Conservation (phyloP, 2,329 filamentous ascomycete genomes). For the Sporothrix protearum region DNA sequence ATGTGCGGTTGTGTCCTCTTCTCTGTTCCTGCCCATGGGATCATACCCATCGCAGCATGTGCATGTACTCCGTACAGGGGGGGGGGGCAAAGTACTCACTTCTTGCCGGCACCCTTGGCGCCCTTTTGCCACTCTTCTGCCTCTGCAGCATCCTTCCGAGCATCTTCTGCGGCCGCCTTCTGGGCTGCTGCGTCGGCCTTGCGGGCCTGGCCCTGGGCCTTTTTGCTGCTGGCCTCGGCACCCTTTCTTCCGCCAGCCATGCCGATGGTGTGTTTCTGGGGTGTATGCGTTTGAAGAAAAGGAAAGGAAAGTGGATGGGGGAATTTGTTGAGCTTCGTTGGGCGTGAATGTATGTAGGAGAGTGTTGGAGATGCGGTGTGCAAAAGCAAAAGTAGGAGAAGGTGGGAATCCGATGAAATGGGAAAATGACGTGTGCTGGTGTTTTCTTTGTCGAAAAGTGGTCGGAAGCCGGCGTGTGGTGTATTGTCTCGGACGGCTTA, state of each 20-base stretch:
- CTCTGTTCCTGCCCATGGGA: background rate
- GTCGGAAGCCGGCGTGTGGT: background rate
- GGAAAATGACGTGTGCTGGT: background rate
- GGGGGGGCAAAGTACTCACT: too few species aligned
- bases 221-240: conserved; percentile 82
- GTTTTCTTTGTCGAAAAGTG: background rate
- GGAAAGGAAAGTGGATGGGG: background rate
- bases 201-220: conserved; percentile 81
- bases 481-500: background rate
- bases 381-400: background rate
- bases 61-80: too few species aligned
- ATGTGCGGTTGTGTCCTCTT: background rate
- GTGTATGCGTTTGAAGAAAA: background rate
- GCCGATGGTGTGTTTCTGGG: conserved; percentile 13
- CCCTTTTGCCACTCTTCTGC: conserved; percentile 80
- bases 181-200: conserved; percentile 83
- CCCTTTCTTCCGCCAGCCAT: conserved; percentile 73
- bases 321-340: background rate
- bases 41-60: background rate
- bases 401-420: background rate
- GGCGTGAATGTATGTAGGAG: background rate
- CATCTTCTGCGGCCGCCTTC: conserved; percentile 70
- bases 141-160: conserved; percentile 64
- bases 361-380: conserved; percentile 14
- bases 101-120: conserved; percentile 78